These are phyloP conservation scores for Ramaria rubella DNA, from an alignment of 768 basidiomycete genomes.

Conservation along the genomic window DNA sequence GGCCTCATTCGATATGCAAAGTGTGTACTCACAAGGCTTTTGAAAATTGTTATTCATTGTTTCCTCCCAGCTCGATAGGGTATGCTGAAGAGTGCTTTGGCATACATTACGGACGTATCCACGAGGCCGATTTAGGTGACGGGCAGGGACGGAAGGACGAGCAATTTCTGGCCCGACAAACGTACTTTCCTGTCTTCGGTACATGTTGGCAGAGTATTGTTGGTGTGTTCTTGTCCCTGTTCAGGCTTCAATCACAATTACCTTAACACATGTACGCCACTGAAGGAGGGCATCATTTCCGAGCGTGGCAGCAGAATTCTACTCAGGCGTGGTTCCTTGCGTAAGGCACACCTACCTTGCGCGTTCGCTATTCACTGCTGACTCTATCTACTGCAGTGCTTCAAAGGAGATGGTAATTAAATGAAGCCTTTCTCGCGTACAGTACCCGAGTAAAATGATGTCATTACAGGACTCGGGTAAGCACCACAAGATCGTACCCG, in stretches of 20 bases:
- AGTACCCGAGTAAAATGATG: background rate
- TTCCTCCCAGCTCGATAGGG: conserved; percentile 62
- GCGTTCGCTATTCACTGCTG: background rate
- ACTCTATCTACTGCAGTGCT: conserved; percentile 36
- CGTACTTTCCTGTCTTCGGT: conserved; percentile 72
- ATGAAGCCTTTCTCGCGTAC: background rate
- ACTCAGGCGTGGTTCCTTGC: conserved; percentile 79
- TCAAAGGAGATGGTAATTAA: conserved; percentile 60
- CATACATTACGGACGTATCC: conserved; percentile 66
- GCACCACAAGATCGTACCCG: conserved; percentile 64
- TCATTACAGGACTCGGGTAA: conserved; percentile 44
- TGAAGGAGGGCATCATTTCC: conserved; percentile 79
- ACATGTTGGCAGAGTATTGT: conserved; percentile 85
- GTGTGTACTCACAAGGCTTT: no score
- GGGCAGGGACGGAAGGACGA: conserved; percentile 66
- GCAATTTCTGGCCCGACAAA: conserved; percentile 67
- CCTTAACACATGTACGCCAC: background rate
- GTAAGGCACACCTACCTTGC: conserved; percentile 32
- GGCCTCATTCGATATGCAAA: conserved; percentile 68
- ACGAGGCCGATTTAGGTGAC: conserved; percentile 79
- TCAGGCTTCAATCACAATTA: background rate
- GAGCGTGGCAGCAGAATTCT: conserved; percentile 87
- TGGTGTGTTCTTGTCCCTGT: conserved; percentile 28
- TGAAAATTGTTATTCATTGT: no score
- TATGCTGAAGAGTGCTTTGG: conserved; percentile 81